Percentiles rank a stretch among this genome's conserved stretches.
phyloP scores from a whole-genome alignment of 495 filamentous ascomycete genomes.

The Penicillium canescens region DNA sequence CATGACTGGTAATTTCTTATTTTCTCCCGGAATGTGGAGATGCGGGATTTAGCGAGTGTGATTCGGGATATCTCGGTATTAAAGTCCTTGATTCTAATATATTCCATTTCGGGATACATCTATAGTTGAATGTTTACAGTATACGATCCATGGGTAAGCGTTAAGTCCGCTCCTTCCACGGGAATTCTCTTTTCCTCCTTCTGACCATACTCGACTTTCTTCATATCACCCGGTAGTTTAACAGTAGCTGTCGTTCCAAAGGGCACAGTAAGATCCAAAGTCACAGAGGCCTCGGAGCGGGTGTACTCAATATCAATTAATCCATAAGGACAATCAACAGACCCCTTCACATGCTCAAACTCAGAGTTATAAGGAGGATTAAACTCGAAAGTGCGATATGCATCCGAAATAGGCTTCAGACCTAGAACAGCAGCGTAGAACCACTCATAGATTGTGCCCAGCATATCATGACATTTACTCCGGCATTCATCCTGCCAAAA shows the following conservation, averaged over 20 bases:
- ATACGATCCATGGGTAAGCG: neutral
- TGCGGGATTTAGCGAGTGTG: too few species aligned
- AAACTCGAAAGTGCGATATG: constrained; percentile 21
- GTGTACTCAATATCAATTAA: constrained; percentile 22
- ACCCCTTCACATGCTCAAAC: constrained; percentile 24
- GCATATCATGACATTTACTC: constrained; percentile 32
- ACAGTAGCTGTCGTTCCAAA: constrained; percentile 14
- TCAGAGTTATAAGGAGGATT: constrained; percentile 22
- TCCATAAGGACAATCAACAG: constrained; percentile 29
- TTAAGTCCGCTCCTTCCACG: neutral
- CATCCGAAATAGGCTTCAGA: constrained; percentile 19
- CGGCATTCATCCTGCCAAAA: constrained; percentile 34
- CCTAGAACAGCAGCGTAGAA: constrained; percentile 29
- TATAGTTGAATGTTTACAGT: neutral
- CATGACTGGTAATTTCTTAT: too few species aligned
- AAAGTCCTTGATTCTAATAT: neutral
- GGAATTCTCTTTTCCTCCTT: neutral
- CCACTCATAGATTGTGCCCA: constrained; percentile 35
- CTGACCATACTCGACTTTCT: neutral
- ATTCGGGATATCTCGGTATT: neutral
- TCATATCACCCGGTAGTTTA: neutral
- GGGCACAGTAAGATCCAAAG: constrained; percentile 9
- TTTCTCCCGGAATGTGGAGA: too few species aligned
- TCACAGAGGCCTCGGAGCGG: neutral
- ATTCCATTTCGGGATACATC: neutral